Evolutionary conservation across 257 asterid species (phyloP), one percentile per base, ranked within the genome.

Genomic region (Hygrophila difformis): DNA sequence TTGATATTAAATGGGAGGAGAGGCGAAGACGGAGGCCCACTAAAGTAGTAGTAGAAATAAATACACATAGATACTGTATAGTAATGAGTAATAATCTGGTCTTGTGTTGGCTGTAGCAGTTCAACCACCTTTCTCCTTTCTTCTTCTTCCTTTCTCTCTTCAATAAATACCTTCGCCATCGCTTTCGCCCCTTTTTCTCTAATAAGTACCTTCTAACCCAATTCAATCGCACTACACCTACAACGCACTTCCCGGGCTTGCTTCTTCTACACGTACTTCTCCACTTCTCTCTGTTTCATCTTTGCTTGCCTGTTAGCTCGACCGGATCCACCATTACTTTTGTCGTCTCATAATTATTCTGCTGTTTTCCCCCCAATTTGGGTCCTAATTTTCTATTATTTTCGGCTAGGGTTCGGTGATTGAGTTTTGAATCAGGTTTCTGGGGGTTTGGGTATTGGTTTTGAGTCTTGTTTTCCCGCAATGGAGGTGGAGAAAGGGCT

Each of bases 241-340:
- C 65, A 54, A 41, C 69, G 55, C 72, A 61, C 59, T 68, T 65
- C 71, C 75, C 73, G 71, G 72, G 67, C 52, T 74, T 68, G 88
- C 85, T 77, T 83, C 82, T 26, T 17, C 59, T 65, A 12, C 71
- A 46, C 62, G 23, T 51, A 45, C 54, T 41, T 41, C 57, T 51
- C 60, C 61, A 36, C 60, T 39, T 18, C 42, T 21, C 38, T 44
- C 37, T 33, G 37, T 34, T 49, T 28, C 51, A 9, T 47, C 39
- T n/a, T 63, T 57, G 57, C 64, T 70, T 59, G 8, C 35, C 61
- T 46, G 49, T 55, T 5, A 41, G 17, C 29, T 39, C 16, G 19
- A 6, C 47, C 52, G 3, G 38, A 14, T 52, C 16, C 53, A 13
- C 39, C 8, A 12, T 44, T 56, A 35, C 39, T 59, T 47, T n/a